Evolutionary conservation across 352 stramenopile genomes (phyloP), one percentile per base, ranked within the genome.

Genomic region (Elongisporangium prolatum): DNA sequence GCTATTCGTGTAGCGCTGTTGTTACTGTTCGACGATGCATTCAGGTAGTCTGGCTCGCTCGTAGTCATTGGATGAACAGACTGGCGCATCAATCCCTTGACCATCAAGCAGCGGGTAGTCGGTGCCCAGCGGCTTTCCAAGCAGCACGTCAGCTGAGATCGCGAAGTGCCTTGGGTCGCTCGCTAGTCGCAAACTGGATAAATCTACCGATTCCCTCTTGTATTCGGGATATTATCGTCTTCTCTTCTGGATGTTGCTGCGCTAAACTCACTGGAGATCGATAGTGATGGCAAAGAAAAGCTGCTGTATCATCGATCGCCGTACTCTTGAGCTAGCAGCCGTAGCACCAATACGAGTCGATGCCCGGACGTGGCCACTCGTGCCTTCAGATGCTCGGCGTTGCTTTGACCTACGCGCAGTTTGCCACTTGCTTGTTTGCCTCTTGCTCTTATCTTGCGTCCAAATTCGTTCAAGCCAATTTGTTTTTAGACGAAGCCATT

Each of bases 31-130:
- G n/a, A 34, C 4, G 50, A 14, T 10, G 10, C 21, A 6, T 34
- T 25, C 21, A 55, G 54, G 52, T 21, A 21, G 20, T 48, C 28
- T n/a, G 13, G 50, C 20, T 9, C 11, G 56, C 48, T 48, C 37
- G 48, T 55, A 21, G 54, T 74, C 68, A 91, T 89, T 37, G 79
- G 81, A 65, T 91, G 74, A 52, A 90, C 78, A 48, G 78, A 75
- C 65, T 84, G 77, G 25, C 67, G 74, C 59, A 82, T 86, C 53
- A 88, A 75, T 71, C 68, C 76, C 67, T 74, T 76, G 66, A 69
- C 57, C 67, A 78, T 75, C 54, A 68, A 83, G 50, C 24, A 68
- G 24, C 48, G 58, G 18, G 48, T 55, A 40, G 28, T 40, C 28
- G 4, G 28, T 40, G 28, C 28, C 28, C 28, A 14, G 28, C 28